Conservation (phyloP, 495 filamentous ascomycete species). For the Alectoria sarmentosa region DNA sequence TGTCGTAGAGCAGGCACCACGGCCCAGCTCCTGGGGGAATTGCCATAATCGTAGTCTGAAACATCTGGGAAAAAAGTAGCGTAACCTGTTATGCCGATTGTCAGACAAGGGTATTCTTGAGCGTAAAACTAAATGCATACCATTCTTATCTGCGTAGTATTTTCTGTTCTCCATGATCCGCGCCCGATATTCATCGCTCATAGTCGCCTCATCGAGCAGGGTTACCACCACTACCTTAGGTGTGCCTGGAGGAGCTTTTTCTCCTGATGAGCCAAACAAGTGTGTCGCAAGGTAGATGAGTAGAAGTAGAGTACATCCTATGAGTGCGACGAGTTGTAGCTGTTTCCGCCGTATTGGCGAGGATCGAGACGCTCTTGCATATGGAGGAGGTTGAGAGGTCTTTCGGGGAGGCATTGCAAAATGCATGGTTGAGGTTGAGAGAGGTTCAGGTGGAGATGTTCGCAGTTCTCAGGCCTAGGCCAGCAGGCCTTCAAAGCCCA, state of each 20-base stretch:
- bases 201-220: slow-evolving; percentile 56
- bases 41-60: slow-evolving; percentile 67
- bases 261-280: slow-evolving; percentile 33
- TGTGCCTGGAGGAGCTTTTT: slow-evolving; percentile 55
- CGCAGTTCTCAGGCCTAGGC: slow-evolving; percentile 5
- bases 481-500: slow-evolving; percentile 13
- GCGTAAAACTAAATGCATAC: slow-evolving; percentile 39
- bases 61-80: slow-evolving; percentile 70
- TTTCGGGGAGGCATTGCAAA: slow-evolving; percentile 85
- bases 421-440: slow-evolving; percentile 54
- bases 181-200: slow-evolving; percentile 56
- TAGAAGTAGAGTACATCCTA: slow-evolving; percentile 47
- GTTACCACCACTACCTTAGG: slow-evolving; percentile 84
- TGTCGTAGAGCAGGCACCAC: slow-evolving; percentile 81
- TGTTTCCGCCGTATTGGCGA: slow-evolving; percentile 59
- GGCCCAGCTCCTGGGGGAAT: slow-evolving; percentile 66
- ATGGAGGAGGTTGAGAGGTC: slow-evolving; percentile 59
- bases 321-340: slow-evolving; percentile 53
- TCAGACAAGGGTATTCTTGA: slow-evolving; percentile 6
- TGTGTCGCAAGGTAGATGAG: slow-evolving; percentile 58
- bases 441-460: background rate
- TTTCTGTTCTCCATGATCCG: slow-evolving; percentile 74
- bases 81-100: slow-evolving; percentile 55
- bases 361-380: slow-evolving; percentile 52
- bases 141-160: slow-evolving; percentile 82